Base-by-base conservation (phyloP, 208 protist genomes). In the Herpetomonas samuelpessoai region DNA sequence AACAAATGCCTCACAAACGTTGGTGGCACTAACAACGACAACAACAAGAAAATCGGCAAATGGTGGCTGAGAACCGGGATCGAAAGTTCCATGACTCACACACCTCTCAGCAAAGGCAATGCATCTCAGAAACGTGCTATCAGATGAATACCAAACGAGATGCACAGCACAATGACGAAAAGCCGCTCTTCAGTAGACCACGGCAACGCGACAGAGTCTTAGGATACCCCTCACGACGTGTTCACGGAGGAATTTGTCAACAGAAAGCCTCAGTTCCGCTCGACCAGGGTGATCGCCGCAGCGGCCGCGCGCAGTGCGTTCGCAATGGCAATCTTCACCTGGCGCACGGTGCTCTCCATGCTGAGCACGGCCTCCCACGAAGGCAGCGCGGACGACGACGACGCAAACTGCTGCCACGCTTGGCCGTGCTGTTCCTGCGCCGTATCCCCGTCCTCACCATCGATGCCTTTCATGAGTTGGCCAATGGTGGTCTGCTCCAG, bases 291-390 rank as follows among this genome's bases (percentile, higher is more conserved):
- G 22, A 50, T 71, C 12, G 62, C 65, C 29, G 51, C 52, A 21
- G 63, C 76, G 22, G 77, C 72, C 1, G 78, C 75, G 21, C 78
- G 79, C 29, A 89, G 56, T 9, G 84, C 81, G 53, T 95, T 95
- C 26, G 84, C 84, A 4, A 92, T 81, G 24, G 79, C 72, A 46
- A 95, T 83, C 60, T 91, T 95, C 28, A 90, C 56, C 57, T 80
- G 76, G 0, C 85, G 81, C 30, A 92, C 57, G n/a, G 82, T 62
- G 28, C 75, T 76, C 65, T 92, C 86, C 38, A 90, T 57, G 51
- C 62, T 53, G 12, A 87, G 48, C 46, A 86, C 75, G 21, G 76
- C 71, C 16, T 69, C 61, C 67, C 80, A 82, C 26, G 38, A 41
- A 2, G 62, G 25, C 26, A 46, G 16, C 4, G 50, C 65, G 14